phyloP scores from a whole-genome alignment of 2,329 filamentous ascomycete genomes.

The Fusarium zealandicum region DNA sequence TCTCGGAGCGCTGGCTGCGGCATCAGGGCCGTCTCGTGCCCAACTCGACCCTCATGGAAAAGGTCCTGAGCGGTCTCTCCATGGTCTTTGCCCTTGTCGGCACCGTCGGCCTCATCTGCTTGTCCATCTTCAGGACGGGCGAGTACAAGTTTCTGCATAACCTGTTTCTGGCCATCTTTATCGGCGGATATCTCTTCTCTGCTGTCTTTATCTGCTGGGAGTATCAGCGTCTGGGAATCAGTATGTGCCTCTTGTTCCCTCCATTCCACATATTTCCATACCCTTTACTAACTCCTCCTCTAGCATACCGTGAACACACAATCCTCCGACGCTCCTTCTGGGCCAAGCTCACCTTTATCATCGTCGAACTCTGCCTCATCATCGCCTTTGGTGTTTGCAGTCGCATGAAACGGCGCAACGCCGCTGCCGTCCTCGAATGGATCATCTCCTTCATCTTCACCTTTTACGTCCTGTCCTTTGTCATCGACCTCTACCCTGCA shows the following conservation, averaged over 20 bases:
- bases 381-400: constrained; percentile 73
- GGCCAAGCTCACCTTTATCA: constrained; percentile 84
- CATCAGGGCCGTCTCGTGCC: constrained; percentile 80
- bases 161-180: constrained; percentile 81
- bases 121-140: constrained; percentile 87
- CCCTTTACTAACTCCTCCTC: neutral
- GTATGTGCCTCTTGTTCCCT: constrained; percentile 48
- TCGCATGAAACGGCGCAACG: constrained; percentile 60
- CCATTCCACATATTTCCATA: neutral
- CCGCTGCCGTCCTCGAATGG: constrained; percentile 81
- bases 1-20: constrained; percentile 83
- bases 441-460: constrained; percentile 83
- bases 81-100: constrained; percentile 77
- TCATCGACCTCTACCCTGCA: constrained; percentile 85
- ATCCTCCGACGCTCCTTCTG: constrained; percentile 82
- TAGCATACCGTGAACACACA: constrained; percentile 75
- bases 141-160: constrained; percentile 73
- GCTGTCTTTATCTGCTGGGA: constrained; percentile 91
- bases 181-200: constrained; percentile 82
- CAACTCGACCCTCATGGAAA: constrained; percentile 67
- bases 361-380: constrained; percentile 77
- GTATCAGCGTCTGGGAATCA: constrained; percentile 83
- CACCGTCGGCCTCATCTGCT: constrained; percentile 78
- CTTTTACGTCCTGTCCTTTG: constrained; percentile 86
- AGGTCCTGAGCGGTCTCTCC: constrained; percentile 65